Evolutionary conservation across 768 basidiomycete genomes (phyloP), one percentile per base, ranked within the genome.

Genomic region (Hygrocybe punicea): DNA sequence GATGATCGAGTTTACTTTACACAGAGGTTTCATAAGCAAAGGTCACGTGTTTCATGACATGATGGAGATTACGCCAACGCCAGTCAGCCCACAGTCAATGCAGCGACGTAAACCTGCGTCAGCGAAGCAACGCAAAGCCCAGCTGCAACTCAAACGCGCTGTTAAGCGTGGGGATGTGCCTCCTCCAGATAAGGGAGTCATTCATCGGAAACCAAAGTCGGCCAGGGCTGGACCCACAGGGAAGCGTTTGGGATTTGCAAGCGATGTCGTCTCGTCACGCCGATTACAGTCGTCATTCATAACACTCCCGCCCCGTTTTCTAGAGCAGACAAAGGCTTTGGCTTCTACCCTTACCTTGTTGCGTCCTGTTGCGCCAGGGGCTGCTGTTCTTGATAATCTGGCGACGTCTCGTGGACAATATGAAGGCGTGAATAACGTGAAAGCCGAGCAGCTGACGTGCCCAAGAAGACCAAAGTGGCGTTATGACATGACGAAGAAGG

Each of bases 401-500:
- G 59, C 9, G 47, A 51, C 47, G 49, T 35, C 1, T 54, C 52
- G 9, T 56, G 55, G 10, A 51, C 4, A 21, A 37, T 19, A 6
- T 17, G 17, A 29, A 51, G 57, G 49, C 51, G 46, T 24, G 46
- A 54, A 11, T 34, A 23, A 37, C 52, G 48, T 52, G 51, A 21
- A 16, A 39, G 54, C 51, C 14, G 63, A 61, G 2, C 47, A 50
- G 6, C 68, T 82, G 61, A 68, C 70, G 36, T 82, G 81, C 64
- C 91, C 91, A 16, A 81, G 73, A 60, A 69, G 95, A 57, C 94
- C 95, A 3, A 93, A 87, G 69, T 97, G 94, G 91, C 76, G 82
- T 17, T 91, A 84, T 67, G 86, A 89, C 21, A 89, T 89, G 85
- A 80, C 85, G 39, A 98, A 96, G 76, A 83, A 81, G 21, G 90